phyloP scores from a whole-genome alignment of 2,329 filamentous ascomycete species.

The Colletotrichum sp. region DNA sequence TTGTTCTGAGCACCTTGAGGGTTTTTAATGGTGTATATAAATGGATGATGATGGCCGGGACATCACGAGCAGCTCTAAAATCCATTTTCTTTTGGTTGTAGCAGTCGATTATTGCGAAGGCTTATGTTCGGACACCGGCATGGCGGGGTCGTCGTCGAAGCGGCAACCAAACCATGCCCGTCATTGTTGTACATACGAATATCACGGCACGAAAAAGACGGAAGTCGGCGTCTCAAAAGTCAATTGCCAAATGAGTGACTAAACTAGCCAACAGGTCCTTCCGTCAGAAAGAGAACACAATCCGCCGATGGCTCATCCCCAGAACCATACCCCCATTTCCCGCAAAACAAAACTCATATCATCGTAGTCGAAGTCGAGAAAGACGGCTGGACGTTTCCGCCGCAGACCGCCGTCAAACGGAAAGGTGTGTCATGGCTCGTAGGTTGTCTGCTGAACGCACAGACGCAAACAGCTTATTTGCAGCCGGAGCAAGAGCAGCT shows the following conservation, averaged over 20 bases:
- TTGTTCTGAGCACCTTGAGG: constrained; percentile 4
- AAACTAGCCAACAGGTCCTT: not conserved
- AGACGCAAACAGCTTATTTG: not conserved
- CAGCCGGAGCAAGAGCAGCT: constrained; percentile 21
- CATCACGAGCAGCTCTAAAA: not conserved
- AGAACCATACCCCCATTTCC: not conserved
- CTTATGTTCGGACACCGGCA: rapidly evolving
- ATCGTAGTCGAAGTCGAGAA: not conserved
- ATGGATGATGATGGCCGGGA: not conserved
- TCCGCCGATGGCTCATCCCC: not conserved
- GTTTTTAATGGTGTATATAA: not conserved
- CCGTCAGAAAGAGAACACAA: not conserved
- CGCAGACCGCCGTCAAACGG: not conserved
- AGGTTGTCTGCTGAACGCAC: not conserved
- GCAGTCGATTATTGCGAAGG: not conserved
- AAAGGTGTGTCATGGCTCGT: not conserved
- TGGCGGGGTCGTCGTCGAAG: too few species aligned
- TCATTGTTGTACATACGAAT: not conserved
- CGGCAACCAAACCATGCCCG: not conserved
- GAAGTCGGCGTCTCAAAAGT: not conserved
- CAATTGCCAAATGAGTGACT: constrained; percentile 15
- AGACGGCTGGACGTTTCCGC: not conserved
- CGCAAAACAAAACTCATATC: not conserved
- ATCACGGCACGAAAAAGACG: not conserved
- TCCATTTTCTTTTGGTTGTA: rapidly evolving